Conservation (phyloP, 2,329 filamentous ascomycete species). For the Lasiodiplodia sp. region DNA sequence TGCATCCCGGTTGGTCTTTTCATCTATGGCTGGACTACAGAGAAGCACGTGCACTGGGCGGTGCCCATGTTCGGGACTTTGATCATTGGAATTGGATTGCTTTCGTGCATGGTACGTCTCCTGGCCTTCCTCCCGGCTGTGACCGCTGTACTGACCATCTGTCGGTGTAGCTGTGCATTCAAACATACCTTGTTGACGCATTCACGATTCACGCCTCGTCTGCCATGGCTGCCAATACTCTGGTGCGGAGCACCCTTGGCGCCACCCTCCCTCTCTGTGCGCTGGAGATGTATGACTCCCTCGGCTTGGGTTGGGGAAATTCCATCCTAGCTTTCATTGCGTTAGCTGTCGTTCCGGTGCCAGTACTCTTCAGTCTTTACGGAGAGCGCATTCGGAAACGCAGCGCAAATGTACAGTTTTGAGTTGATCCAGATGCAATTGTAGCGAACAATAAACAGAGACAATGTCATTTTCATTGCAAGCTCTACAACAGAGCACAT, state of each 20-base stretch:
- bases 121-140: constrained; percentile 14
- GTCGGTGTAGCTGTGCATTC: constrained; percentile 44
- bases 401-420: background rate
- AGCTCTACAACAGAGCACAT: too few species aligned
- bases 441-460: constrained; percentile 36
- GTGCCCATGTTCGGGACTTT: constrained; percentile 38
- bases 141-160: constrained; percentile 34
- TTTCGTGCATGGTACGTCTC: constrained; percentile 38
- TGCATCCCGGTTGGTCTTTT: constrained; percentile 38
- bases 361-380: constrained; percentile 54
- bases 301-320: constrained; percentile 69
- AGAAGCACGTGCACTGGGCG: constrained; percentile 38
- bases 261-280: constrained; percentile 66
- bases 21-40: constrained; percentile 40
- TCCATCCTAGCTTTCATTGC: constrained; percentile 61
- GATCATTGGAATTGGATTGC: constrained; percentile 56
- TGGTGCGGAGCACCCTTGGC: constrained; percentile 63
- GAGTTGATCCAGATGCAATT: too few species aligned
- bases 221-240: constrained; percentile 69
- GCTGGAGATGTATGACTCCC: constrained; percentile 63
- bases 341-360: constrained; percentile 54
- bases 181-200: constrained; percentile 71
- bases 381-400: constrained; percentile 54
- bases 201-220: constrained; percentile 62
- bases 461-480: too few species aligned